These are phyloP conservation scores for Camelina hispida DNA, from an alignment of 345 rosid species.

Conservation along the genomic window DNA sequence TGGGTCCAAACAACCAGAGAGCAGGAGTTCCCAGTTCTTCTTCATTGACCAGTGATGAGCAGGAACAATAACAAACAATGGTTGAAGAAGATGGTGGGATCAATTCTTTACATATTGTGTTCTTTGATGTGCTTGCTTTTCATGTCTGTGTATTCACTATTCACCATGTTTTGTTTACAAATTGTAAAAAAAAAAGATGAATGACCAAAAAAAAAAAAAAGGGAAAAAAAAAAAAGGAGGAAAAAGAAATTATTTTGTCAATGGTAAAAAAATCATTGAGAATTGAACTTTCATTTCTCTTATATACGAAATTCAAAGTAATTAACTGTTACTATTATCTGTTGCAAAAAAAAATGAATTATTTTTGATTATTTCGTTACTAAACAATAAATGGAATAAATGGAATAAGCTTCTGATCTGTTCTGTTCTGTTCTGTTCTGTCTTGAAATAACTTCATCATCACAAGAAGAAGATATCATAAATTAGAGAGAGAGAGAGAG, in stretches of 20 bases:
- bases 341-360: too few species aligned
- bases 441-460: background rate
- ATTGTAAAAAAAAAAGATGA: constrained; percentile 23
- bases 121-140: constrained; percentile 23
- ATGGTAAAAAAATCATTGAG: constrained; percentile 24
- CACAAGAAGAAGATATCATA: constrained; percentile 18
- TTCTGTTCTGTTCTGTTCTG: background rate
- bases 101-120: constrained; percentile 25
- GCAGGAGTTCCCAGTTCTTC: constrained; percentile 44
- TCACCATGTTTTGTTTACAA: constrained; percentile 30
- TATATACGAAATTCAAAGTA: background rate
- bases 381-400: background rate
- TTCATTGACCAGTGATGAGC: constrained; percentile 37
- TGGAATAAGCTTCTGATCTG: too few species aligned
- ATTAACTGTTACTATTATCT: too few species aligned
- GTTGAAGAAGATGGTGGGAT: constrained; percentile 25
- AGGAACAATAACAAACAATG: background rate
- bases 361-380: background rate
- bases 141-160: background rate
- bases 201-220: background rate
- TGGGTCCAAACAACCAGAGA: constrained; percentile 53
- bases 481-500: background rate
- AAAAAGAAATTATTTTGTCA: constrained; percentile 19
- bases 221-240: background rate
- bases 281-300: constrained; percentile 21